Conservation (phyloP, 1,284 basidiomycete genomes). For the Pseudozyma tsukubaensis region DNA sequence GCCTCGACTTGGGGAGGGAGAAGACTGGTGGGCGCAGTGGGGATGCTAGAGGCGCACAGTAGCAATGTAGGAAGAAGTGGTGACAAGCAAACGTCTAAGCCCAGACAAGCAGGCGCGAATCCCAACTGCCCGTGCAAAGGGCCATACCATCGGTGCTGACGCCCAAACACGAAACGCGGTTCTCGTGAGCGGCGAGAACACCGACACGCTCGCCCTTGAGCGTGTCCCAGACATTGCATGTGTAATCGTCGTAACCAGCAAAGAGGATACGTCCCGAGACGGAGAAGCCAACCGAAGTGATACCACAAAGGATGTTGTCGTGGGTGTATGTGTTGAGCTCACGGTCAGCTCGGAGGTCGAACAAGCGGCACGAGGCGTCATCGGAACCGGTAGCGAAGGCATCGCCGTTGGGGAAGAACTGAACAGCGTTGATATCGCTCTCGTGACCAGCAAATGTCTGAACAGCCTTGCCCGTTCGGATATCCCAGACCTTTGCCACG, state of each 20-base stretch:
- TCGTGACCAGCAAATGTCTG: constrained; percentile 99
- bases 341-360: constrained; percentile 96
- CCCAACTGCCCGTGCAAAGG: constrained; percentile 97
- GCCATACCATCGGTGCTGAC: constrained; percentile 97
- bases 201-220: constrained; percentile 97
- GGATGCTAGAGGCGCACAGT: not conserved
- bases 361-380: constrained; percentile 96
- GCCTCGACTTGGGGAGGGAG: not conserved
- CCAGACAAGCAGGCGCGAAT: constrained; percentile 81
- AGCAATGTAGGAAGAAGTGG: constrained; percentile 1
- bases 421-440: constrained; percentile 98
- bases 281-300: constrained; percentile 98
- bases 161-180: constrained; percentile 94
- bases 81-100: constrained; percentile 23
- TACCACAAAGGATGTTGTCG: constrained; percentile 97
- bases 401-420: constrained; percentile 99
- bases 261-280: constrained; percentile 96
- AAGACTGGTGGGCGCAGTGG: not conserved
- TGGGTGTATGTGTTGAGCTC: constrained; percentile 97
- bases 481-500: constrained; percentile 98
- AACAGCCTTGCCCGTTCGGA: constrained; percentile 92
- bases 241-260: constrained; percentile 99
- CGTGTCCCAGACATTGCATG: constrained; percentile 99
- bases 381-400: constrained; percentile 99
- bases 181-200: constrained; percentile 95